These are phyloP conservation scores for Phaeodactylum tricornutum DNA, from an alignment of 108 stramenopile species.

Conservation along the genomic window DNA sequence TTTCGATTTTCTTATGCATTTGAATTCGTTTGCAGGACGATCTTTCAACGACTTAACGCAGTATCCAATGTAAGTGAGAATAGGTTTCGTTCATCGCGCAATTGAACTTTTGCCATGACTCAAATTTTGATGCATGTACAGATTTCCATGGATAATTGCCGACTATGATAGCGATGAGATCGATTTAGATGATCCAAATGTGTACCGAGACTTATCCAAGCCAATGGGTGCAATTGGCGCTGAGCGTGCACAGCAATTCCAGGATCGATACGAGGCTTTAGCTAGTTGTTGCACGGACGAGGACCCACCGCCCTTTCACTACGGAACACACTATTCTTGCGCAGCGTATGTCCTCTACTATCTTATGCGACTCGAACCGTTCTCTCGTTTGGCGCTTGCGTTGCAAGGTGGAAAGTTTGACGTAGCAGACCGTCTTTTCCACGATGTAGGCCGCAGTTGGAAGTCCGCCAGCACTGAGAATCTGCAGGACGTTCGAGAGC, in stretches of 20 bases:
- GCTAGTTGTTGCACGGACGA: conserved; percentile 59
- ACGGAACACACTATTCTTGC: conserved; percentile 96
- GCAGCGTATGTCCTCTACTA: conserved; percentile 95
- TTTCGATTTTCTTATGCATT: conserved; percentile 97
- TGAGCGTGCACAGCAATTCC: conserved; percentile 80
- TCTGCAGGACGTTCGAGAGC: conserved; percentile 93
- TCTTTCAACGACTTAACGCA: conserved; percentile 94
- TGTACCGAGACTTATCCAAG: conserved; percentile 91
- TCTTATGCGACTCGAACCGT: conserved; percentile 93
- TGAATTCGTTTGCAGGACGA: conserved; percentile 95
- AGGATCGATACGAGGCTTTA: conserved; percentile 83
- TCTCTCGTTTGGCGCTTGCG: conserved; percentile 79
- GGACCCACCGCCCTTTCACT: conserved; percentile 93
- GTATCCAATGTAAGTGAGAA: too few relatives aligned
- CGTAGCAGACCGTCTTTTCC: conserved; percentile 95
- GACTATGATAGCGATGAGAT: conserved; percentile 92
- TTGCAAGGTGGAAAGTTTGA: conserved; percentile 95
- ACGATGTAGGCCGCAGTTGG: conserved; percentile 85
- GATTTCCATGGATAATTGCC: conserved; percentile 96
- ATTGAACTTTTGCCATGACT: too few relatives aligned
- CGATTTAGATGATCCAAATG: conserved; percentile 82
- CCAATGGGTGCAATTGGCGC: conserved; percentile 91
- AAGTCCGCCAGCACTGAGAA: conserved; percentile 74
- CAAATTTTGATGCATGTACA: too few relatives aligned
- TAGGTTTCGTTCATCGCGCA: too few relatives aligned